These are phyloP conservation scores for Pestalotiopsis sp. DNA, from an alignment of 2,329 filamentous ascomycete species.

Conservation along the genomic window DNA sequence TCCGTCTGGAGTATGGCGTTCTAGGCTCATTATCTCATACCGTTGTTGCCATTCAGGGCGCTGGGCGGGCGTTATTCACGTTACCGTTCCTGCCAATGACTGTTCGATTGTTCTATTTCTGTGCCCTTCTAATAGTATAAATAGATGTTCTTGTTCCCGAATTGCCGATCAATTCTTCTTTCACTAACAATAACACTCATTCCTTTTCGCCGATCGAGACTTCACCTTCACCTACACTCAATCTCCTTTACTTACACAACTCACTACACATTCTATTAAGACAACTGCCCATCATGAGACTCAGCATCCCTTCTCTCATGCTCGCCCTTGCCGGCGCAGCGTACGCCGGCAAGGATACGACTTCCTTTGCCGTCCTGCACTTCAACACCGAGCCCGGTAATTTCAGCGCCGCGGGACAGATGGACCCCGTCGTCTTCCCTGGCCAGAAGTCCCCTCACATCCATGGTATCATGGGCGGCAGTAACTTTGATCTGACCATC, in stretches of 20 bases:
- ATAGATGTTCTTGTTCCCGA: neutral
- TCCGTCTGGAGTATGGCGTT: no score
- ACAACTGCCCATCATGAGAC: neutral
- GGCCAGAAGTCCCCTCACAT: conserved; percentile 63
- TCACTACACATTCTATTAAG: no score
- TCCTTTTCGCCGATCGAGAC: neutral
- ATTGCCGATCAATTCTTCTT: neutral
- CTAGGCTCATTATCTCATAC: no score
- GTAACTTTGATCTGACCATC: conserved; percentile 65
- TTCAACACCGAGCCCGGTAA: conserved; percentile 62
- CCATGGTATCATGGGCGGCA: conserved; percentile 72
- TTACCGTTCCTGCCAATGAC: no score
- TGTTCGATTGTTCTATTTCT: no score
- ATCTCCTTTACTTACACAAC: neutral
- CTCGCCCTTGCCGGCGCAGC: conserved; percentile 37
- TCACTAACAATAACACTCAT: neutral
- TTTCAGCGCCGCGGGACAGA: conserved; percentile 60
- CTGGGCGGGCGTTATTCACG: no score
- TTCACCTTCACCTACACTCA: no score
- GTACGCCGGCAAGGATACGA: conserved; percentile 42
- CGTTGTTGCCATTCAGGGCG: no score
- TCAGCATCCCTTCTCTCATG: neutral
- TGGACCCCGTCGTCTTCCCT: conserved; percentile 71
- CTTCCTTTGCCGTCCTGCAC: conserved; percentile 69
- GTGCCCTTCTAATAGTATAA: neutral